A percentile compares a stretch with the other conserved stretches of the same genome.
phyloP scores from a whole-genome alignment of 2,329 filamentous ascomycete genomes.

The Aspergillus chevalieri region DNA sequence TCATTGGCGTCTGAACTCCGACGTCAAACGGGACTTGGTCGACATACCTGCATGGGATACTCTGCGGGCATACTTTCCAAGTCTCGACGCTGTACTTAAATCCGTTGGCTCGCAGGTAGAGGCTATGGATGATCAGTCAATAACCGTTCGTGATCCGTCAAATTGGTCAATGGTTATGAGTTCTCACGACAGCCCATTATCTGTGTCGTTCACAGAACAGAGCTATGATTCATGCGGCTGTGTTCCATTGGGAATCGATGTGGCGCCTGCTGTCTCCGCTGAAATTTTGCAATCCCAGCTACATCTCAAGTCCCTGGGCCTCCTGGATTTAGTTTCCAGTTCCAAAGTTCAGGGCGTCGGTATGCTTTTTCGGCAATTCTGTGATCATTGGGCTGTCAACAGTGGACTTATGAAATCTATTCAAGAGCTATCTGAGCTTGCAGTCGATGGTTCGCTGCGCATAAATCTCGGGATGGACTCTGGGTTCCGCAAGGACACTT shows the following conservation, averaged over 20 bases:
- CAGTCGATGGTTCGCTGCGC: constrained; percentile 20
- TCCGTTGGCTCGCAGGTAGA: constrained; percentile 17
- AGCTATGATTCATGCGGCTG: constrained; percentile 39
- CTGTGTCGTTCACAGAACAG: constrained; percentile 31
- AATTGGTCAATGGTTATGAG: constrained; percentile 28
- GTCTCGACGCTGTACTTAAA: constrained; percentile 17
- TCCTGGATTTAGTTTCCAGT: constrained; percentile 35
- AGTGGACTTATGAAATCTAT: constrained; percentile 20
- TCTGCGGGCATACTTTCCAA: constrained; percentile 22
- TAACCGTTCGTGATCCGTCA: constrained; percentile 22
- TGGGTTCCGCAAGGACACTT: constrained; percentile 32
- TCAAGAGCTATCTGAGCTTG: constrained; percentile 25
- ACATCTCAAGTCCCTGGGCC: constrained; percentile 34
- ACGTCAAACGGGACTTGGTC: constrained; percentile 14
- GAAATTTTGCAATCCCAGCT: constrained; percentile 42
- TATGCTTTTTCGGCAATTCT: constrained; percentile 24
- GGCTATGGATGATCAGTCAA: constrained; percentile 3
- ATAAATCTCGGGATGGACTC: constrained; percentile 37
- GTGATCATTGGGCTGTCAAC: constrained; percentile 16
- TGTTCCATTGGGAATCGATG: constrained; percentile 43
- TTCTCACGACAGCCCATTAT: constrained; percentile 31
- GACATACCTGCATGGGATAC: constrained; percentile 19
- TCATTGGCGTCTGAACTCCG: constrained; percentile 32
- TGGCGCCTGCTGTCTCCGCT: constrained; percentile 36
- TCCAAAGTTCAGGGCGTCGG: constrained; percentile 31